Conservation (phyloP, 805 yeast genomes). For the Yarrowia alimentaria region DNA sequence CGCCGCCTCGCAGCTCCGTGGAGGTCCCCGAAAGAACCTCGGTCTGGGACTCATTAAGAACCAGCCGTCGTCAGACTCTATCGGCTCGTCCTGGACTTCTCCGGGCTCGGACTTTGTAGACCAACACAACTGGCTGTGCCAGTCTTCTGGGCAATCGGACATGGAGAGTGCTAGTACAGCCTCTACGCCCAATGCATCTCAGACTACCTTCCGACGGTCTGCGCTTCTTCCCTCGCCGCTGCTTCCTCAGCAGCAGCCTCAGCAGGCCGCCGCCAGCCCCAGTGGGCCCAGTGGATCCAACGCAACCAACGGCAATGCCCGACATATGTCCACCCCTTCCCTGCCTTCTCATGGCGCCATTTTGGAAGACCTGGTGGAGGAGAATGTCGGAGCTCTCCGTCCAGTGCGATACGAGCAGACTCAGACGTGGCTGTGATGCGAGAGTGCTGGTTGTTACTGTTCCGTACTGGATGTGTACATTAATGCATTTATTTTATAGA, state of each 20-base stretch:
- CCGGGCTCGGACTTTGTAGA: constrained; percentile 34
- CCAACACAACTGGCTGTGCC: constrained; percentile 35
- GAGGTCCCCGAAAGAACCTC: neutral
- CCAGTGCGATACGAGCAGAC: neutral
- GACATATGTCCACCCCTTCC: constrained; percentile 20
- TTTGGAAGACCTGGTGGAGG: constrained; percentile 30
- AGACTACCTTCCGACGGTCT: constrained; percentile 27
- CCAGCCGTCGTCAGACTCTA: constrained; percentile 32
- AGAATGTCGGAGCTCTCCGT: constrained; percentile 4
- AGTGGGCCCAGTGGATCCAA: neutral
- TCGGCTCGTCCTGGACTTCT: constrained; percentile 33
- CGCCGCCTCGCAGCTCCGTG: too few relatives aligned
- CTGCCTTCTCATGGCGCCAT: constrained; percentile 25
- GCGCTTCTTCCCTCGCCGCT: constrained; percentile 32
- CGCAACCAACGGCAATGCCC: neutral
- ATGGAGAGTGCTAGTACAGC: constrained; percentile 4
- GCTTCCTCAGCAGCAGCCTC: constrained; percentile 8
- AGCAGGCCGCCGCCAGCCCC: too few relatives aligned
- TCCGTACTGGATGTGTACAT: neutral
- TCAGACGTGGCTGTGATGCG: constrained; percentile 4
- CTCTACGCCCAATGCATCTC: constrained; percentile 10
- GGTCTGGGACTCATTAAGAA: constrained; percentile 26
- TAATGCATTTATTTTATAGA: constrained; percentile 7
- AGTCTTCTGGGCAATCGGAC: constrained; percentile 13
- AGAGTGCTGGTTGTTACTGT: too few relatives aligned